Evolutionary conservation across 2,329 filamentous ascomycete species (phyloP).

Genomic region (Penicillium vulpinum): DNA sequence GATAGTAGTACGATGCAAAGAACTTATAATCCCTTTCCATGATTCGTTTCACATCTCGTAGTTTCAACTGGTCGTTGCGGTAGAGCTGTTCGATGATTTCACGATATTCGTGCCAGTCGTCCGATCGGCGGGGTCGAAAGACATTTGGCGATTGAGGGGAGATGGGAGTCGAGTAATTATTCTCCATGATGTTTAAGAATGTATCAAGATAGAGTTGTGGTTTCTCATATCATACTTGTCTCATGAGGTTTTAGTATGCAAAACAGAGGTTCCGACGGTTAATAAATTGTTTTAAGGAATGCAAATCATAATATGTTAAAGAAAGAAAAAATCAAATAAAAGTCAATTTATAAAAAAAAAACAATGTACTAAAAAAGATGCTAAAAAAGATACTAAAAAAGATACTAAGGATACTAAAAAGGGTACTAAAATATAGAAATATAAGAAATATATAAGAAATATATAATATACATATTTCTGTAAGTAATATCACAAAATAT

Average conservation of each 20-base stretch:
- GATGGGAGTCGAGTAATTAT: conserved; percentile 12
- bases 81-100: conserved; percentile 39
- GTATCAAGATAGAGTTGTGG: background rate
- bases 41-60: conserved; percentile 38
- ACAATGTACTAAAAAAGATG: too few species aligned
- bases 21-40: conserved; percentile 41
- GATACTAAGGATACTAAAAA: too few species aligned
- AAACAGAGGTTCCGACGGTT: background rate
- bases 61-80: conserved; percentile 37
- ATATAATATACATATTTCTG: too few species aligned
- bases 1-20: conserved; percentile 34
- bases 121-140: conserved; percentile 39
- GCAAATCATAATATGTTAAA: conserved; percentile 7
- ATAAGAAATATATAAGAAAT: too few species aligned
- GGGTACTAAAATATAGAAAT: too few species aligned
- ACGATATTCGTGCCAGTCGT: conserved; percentile 40
- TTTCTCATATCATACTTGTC: conserved; percentile 4
- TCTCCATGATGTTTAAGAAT: conserved; percentile 18
- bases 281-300: conserved; percentile 3
- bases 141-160: conserved; percentile 17
- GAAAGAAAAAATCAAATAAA: conserved; percentile 3
- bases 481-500: too few species aligned
- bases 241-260: background rate
- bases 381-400: too few species aligned
- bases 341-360: too few species aligned